Evolutionary conservation across 31 red algal genomes (phyloP), one percentile per base, ranked within the genome.

Genomic region (Asparagopsis taxiformis): DNA sequence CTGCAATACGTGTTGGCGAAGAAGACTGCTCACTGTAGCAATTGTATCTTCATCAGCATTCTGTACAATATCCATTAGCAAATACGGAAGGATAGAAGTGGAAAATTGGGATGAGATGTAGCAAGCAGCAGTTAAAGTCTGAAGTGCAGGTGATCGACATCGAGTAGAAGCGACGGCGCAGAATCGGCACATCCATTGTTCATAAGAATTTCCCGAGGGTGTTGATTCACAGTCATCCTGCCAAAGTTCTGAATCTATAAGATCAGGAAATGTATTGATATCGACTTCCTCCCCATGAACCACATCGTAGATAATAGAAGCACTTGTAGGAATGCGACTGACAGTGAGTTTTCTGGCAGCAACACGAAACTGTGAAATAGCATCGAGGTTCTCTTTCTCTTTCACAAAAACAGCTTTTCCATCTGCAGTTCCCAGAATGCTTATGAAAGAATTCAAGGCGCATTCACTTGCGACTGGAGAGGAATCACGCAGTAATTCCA

Each of bases 61-160:
- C 31, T 36, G 36, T 32, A 90, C 76, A 36, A 73, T 70, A 36
- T 90, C 77, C 68, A 80, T 75, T 48, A 90, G 48, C 6, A 90
- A 5, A 69, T 82, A 81, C 20, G 86, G 86, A 72, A 90, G 69
- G 39, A 80, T 56, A 21, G 43, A 39, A 55, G 60, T 55, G 7
- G 75, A 65, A 33, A 81, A 50, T 35, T 59, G 15, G 43, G 67
- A 90, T 23, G 75, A 81, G 15, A 62, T 38, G 62, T 73, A 90
- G 61, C 86, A 90, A 22, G 68, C 38, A 2, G 43, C 8, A 36
- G 77, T 32, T 34, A 81, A 50, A 7, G 70, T 41, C 43, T 70
- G 44, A 67, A 81, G 22, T 55, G 76, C 86, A 37, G 44, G 44
- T 22, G 77, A 81, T 23, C n/a, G 21, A 73, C 86, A 90, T 51